Conservation (phyloP, 805 yeast genomes). For the Teunomyces pallodes region DNA sequence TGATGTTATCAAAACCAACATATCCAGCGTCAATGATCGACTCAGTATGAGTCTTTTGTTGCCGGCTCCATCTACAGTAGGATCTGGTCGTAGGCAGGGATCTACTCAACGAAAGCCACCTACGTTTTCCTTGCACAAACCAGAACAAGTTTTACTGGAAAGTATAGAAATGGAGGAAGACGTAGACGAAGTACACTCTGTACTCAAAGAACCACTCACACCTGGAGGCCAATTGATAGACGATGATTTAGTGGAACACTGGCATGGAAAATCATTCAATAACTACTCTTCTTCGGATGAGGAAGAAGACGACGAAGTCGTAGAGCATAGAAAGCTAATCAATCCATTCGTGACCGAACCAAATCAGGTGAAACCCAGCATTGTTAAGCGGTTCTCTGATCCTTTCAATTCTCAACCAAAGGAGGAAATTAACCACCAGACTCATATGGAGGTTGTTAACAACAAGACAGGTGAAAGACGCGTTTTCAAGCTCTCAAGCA, state of each 20-base stretch:
- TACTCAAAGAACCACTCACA: conserved; percentile 20
- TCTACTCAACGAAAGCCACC: neutral
- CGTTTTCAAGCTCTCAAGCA: conserved; percentile 29
- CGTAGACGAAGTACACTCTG: neutral
- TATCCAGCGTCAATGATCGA: conserved; percentile 5
- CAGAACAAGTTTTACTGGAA: conserved; percentile 2
- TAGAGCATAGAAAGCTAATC: conserved; percentile 7
- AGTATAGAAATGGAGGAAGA: conserved; percentile 24
- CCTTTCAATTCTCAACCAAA: conserved; percentile 9
- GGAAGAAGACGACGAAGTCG: conserved; percentile 12
- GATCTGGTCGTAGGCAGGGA: conserved; percentile 23
- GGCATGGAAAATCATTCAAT: conserved; percentile 37
- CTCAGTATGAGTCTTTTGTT: conserved; percentile 27
- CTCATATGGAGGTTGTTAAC: conserved; percentile 28
- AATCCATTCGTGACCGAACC: conserved; percentile 23
- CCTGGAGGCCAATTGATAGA: conserved; percentile 32
- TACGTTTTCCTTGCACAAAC: neutral
- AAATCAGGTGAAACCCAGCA: neutral
- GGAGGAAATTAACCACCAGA: conserved; percentile 13
- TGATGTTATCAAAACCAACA: conserved; percentile 14
- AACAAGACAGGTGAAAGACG: conserved; percentile 36
- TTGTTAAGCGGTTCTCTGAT: conserved; percentile 4
- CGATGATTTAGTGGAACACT: conserved; percentile 30
- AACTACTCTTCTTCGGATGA: conserved; percentile 32
- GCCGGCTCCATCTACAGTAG: conserved; percentile 39